These are phyloP conservation scores for Phyllostachys edulis DNA, from an alignment of 176 grass and related monocot genomes.

Conservation along the genomic window DNA sequence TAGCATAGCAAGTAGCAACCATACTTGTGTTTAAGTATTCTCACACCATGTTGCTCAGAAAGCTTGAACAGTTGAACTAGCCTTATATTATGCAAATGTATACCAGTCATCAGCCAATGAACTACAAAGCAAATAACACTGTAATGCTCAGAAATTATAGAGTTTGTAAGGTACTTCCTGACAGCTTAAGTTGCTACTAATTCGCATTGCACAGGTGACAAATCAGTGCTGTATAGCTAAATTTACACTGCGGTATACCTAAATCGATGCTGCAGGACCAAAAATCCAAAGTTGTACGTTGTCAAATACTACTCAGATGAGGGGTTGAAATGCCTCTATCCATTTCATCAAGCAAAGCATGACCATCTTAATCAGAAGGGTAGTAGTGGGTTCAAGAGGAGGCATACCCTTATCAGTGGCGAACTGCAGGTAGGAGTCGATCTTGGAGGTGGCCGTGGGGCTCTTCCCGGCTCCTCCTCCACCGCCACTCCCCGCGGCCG, in stretches of 20 bases:
- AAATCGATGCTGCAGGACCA: not conserved
- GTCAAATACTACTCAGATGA: not conserved
- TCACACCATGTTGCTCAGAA: not conserved
- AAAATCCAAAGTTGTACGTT: not conserved
- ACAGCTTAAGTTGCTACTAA: not conserved
- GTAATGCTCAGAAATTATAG: slow-evolving; percentile 1
- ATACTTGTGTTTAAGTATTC: not conserved
- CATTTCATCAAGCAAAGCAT: slow-evolving; percentile 18
- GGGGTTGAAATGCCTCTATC: not conserved
- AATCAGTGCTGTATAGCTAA: not conserved
- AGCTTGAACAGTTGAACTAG: not conserved
- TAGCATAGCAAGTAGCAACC: not conserved
- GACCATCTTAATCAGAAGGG: not conserved
- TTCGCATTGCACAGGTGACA: not conserved
- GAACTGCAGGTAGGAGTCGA: slow-evolving; percentile 88
- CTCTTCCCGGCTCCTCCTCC: slow-evolving; percentile 29
- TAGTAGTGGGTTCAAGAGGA: not conserved
- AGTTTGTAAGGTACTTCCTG: not conserved
- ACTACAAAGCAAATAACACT: not conserved
- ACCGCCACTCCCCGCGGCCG: not conserved
- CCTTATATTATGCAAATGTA: not conserved
- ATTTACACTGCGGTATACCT: not conserved
- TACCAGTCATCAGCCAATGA: not conserved
- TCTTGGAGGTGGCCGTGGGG: slow-evolving; percentile 66
- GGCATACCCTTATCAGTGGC: slow-evolving; percentile 60